Evolutionary conservation across 257 asterid species (phyloP), one percentile per base, ranked within the genome.

Genomic region (Jacaranda copaia): DNA sequence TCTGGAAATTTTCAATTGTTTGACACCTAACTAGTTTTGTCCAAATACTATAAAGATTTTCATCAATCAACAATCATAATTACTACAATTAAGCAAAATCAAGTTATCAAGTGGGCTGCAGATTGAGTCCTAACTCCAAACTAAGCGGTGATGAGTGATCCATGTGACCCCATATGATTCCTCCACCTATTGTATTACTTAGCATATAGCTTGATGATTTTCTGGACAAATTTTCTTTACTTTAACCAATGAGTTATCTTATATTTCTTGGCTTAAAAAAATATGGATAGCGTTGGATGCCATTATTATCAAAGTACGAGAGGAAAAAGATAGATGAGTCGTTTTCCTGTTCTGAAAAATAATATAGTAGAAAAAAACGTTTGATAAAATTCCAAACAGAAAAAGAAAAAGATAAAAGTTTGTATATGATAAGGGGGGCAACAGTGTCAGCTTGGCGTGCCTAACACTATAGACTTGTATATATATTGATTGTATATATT

Each of bases 371-470:
- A 32, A 70, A 20, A 53, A 72, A 59, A 52, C 40, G 5, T 25
- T 63, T 56, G 62, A 56, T 18, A 68, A 72, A 79, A 63, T 45
- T 53, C 69, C 77, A 56, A 79, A 63, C 40, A 39, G 40, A 52
- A 51, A 15, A 62, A 64, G 49, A 36, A 16, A 60, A 42, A 52
- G 35, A 48, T 14, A 55, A 3, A 43, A 32, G 35, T 57, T 42
- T 61, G 14, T 4, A 49, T 73, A 65, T 60, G 82, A 73, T 77
- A 58, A 75, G 61, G 79, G 79, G 64, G 58, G 74, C 75, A 75
- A 83, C 80, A 62, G 69, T 90, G 94, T 88, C 96, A 92, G 97
- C 83, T 84, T 85, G 91, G 96, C 97, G 94, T 92, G 97, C 92
- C 87, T 56, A 79, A 80, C 82, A 83, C 87, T 78, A 85, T 68